Evolutionary conservation across 371 early-diverging fungal species (phyloP).

Genomic region (Saksenaea vasiformis): DNA sequence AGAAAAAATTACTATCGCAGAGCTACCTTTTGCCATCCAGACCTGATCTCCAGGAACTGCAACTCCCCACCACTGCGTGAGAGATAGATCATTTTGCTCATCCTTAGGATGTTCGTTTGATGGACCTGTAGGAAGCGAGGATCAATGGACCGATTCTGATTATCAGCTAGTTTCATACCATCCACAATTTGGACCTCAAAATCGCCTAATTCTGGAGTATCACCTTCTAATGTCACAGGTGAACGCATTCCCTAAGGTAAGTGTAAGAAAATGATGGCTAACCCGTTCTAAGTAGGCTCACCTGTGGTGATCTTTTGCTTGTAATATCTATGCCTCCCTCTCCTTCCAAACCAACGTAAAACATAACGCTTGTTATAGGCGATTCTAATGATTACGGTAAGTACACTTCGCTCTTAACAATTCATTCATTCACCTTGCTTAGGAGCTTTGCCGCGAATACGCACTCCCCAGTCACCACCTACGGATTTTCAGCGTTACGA

Average conservation of each 20-base stretch:
- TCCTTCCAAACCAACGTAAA: slow-evolving; percentile 73
- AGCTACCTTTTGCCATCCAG: slow-evolving; percentile 55
- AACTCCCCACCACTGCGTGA: slow-evolving; percentile 50
- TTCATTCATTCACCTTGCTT: slow-evolving; percentile 26
- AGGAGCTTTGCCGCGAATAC: slow-evolving; percentile 73
- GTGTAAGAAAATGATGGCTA: not conserved
- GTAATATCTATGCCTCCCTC: slow-evolving; percentile 60
- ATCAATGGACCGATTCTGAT: not conserved
- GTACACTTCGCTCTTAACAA: not conserved
- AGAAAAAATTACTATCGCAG: not conserved
- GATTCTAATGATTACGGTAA: slow-evolving; percentile 12
- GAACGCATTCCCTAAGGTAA: slow-evolving; percentile 42
- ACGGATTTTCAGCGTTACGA: not conserved
- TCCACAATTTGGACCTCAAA: slow-evolving; percentile 65
- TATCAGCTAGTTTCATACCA: slow-evolving; percentile 26
- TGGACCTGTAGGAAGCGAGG: slow-evolving; percentile 19
- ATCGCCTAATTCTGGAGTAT: slow-evolving; percentile 63
- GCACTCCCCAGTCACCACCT: slow-evolving; percentile 89
- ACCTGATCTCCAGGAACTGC: slow-evolving; percentile 39
- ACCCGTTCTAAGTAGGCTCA: slow-evolving; percentile 14
- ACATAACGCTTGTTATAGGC: slow-evolving; percentile 48
- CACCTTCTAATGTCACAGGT: slow-evolving; percentile 55
- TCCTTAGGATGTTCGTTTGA: slow-evolving; percentile 28
- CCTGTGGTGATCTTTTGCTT: slow-evolving; percentile 42
- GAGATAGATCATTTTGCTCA: slow-evolving; percentile 33